Percentiles rank a stretch among this genome's conserved stretches.
These are phyloP conservation scores for Pseudogymnoascus sp. DNA, from an alignment of 2,329 filamentous ascomycete genomes.

Conservation along the genomic window DNA sequence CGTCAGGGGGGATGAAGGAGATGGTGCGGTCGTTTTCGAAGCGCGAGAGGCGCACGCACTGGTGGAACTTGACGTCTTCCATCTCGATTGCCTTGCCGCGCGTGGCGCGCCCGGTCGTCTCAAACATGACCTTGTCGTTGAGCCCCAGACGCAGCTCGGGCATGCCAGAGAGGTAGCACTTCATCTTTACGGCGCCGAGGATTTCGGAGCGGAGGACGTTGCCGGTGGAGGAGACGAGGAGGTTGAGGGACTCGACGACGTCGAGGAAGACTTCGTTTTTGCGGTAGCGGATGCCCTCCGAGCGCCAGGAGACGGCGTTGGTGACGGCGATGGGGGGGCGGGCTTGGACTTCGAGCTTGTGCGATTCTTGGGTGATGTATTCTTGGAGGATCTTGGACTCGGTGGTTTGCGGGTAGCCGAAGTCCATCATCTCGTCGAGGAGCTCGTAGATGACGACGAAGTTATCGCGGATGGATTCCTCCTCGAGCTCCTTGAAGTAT, in stretches of 20 bases:
- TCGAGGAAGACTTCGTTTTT: constrained; percentile 99
- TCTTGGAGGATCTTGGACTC: constrained; percentile 98
- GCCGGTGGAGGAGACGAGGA: constrained; percentile 87
- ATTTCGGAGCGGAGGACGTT: constrained; percentile 96
- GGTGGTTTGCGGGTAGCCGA: constrained; percentile 97
- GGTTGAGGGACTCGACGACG: constrained; percentile 91
- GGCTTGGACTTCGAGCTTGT: constrained; percentile 95
- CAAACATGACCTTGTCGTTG: constrained; percentile 99
- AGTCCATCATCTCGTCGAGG: constrained; percentile 99
- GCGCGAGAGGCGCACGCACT: constrained; percentile 87
- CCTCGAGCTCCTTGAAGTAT: constrained; percentile 98
- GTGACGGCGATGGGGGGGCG: constrained; percentile 95
- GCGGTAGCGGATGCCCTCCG: constrained; percentile 93
- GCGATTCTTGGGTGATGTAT: constrained; percentile 98
- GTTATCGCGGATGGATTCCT: constrained; percentile 98
- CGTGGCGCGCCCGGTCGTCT: constrained; percentile 89
- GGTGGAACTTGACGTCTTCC: constrained; percentile 99
- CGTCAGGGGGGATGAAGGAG: constrained; percentile 96
- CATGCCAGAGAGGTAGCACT: constrained; percentile 98
- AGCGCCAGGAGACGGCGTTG: constrained; percentile 96
- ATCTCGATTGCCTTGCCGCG: constrained; percentile 97
- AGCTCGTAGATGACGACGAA: constrained; percentile 99
- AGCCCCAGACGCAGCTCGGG: constrained; percentile 86
- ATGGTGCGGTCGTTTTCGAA: constrained; percentile 99
- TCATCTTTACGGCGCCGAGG: constrained; percentile 97